These are phyloP conservation scores for Nyssa sinensis DNA, from an alignment of 148 eudicot genomes.

Conservation along the genomic window DNA sequence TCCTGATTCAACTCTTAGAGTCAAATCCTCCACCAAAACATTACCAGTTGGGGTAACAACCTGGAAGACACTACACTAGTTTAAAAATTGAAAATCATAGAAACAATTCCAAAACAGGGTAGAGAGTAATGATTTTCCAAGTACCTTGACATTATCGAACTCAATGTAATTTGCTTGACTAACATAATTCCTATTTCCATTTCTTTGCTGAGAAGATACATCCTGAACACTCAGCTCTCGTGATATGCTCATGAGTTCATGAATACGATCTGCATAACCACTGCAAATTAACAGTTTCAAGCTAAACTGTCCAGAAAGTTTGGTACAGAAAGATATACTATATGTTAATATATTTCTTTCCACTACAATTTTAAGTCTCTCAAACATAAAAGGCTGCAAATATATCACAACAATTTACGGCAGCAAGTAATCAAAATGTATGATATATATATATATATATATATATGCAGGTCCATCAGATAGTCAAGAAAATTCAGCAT, in stretches of 20 bases:
- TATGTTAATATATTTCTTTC: constrained; percentile 5
- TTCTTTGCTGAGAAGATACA: constrained; percentile 53
- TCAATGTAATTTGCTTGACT: constrained; percentile 91
- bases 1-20: constrained; percentile 81
- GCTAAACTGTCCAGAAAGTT: neutral
- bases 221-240: constrained; percentile 71
- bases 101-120: neutral
- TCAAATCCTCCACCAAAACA: constrained; percentile 86
- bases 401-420: too few species aligned
- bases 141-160: constrained; percentile 87
- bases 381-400: neutral
- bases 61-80: constrained; percentile 31
- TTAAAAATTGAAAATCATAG: neutral
- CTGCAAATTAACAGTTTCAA: constrained; percentile 38
- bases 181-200: constrained; percentile 73
- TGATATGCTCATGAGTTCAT: constrained; percentile 81
- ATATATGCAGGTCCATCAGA: neutral
- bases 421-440: constrained; percentile 10
- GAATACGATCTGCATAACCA: constrained; percentile 98
- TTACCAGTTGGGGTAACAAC: constrained; percentile 97
- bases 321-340: neutral
- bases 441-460: neutral
- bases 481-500: constrained; percentile 5
- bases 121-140: neutral
- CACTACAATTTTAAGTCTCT: neutral